Percentiles rank a stretch among this genome's conserved stretches.
These are phyloP conservation scores for Cadophora malorum DNA, from an alignment of 2,329 filamentous ascomycete genomes.

Conservation along the genomic window DNA sequence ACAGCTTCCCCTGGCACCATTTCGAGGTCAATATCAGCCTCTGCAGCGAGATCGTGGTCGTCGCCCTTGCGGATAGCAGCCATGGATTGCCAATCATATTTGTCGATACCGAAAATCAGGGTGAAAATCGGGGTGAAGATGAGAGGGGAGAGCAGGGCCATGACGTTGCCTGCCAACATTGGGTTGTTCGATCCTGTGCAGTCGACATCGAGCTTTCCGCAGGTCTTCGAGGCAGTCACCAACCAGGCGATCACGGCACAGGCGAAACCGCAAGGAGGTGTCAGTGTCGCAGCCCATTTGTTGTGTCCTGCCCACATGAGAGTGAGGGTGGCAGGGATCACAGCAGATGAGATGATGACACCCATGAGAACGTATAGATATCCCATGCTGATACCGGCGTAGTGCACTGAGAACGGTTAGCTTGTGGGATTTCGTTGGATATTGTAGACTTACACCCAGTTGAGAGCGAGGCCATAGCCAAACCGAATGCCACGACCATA, in stretches of 20 bases:
- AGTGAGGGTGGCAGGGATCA: slow-evolving; percentile 81
- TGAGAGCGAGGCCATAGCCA: slow-evolving; percentile 79
- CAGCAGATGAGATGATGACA: slow-evolving; percentile 84
- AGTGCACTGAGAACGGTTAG: slow-evolving; percentile 46
- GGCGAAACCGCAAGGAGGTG: slow-evolving; percentile 71
- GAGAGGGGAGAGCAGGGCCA: slow-evolving; percentile 77
- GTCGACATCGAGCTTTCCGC: slow-evolving; percentile 70
- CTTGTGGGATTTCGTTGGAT: not conserved
- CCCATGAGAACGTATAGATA: slow-evolving; percentile 92
- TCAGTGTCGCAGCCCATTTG: slow-evolving; percentile 72
- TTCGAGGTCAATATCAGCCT: slow-evolving; percentile 70
- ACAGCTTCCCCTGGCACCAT: slow-evolving; percentile 59
- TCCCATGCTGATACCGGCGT: slow-evolving; percentile 78
- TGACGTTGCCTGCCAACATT: slow-evolving; percentile 88
- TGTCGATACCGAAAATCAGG: slow-evolving; percentile 64
- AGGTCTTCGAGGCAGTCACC: slow-evolving; percentile 74
- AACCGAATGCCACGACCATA: slow-evolving; percentile 74
- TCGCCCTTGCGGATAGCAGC: slow-evolving; percentile 77
- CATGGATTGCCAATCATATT: slow-evolving; percentile 91
- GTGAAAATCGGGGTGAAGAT: slow-evolving; percentile 81
- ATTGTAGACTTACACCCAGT: slow-evolving; percentile 58
- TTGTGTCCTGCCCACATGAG: slow-evolving; percentile 84
- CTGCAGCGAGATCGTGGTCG: slow-evolving; percentile 73
- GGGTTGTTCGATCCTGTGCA: slow-evolving; percentile 86
- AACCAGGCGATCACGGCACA: slow-evolving; percentile 79